Percentiles rank a stretch among this genome's conserved stretches.
Conservation (phyloP, 1,284 basidiomycete genomes). For the Boletus sp. region DNA sequence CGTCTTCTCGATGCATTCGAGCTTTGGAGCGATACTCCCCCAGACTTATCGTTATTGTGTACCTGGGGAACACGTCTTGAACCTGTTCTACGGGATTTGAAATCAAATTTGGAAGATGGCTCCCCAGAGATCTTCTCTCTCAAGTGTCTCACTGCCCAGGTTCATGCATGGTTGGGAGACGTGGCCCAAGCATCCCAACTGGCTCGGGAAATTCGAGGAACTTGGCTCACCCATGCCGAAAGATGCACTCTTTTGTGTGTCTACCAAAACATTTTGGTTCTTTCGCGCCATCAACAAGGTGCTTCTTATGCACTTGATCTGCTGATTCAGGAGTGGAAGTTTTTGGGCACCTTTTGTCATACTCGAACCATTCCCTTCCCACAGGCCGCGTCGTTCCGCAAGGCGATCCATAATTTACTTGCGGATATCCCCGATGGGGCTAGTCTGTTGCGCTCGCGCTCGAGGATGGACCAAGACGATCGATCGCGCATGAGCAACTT, state of each 20-base stretch:
- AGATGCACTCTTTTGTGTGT: conserved; percentile 31
- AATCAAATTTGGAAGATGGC: conserved; percentile 12
- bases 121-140: conserved; percentile 22
- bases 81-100: conserved; percentile 34
- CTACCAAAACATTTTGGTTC: conserved; percentile 43
- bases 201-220: conserved; percentile 25
- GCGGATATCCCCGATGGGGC: conserved; percentile 35
- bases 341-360: conserved; percentile 35
- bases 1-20: conserved; percentile 34
- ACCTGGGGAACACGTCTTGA: conserved; percentile 41
- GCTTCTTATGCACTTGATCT: conserved; percentile 43
- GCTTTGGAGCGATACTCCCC: conserved; percentile 19
- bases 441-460: conserved; percentile 33
- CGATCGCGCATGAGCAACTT: conserved; percentile 38
- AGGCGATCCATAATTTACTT: conserved; percentile 33
- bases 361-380: conserved; percentile 11
- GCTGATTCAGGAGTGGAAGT: conserved; percentile 43
- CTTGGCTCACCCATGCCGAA: conserved; percentile 18
- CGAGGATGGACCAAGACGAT: conserved; percentile 28
- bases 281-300: conserved; percentile 38
- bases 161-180: conserved; percentile 37
- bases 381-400: conserved; percentile 31
- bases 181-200: conserved; percentile 34
- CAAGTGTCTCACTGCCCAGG: conserved; percentile 36
- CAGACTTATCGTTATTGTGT: conserved; percentile 29